Percentiles rank a stretch among this genome's conserved stretches.
These are phyloP conservation scores for Aspergillus fumigatiaffinis DNA, from an alignment of 2,329 filamentous ascomycete species.

Conservation along the genomic window DNA sequence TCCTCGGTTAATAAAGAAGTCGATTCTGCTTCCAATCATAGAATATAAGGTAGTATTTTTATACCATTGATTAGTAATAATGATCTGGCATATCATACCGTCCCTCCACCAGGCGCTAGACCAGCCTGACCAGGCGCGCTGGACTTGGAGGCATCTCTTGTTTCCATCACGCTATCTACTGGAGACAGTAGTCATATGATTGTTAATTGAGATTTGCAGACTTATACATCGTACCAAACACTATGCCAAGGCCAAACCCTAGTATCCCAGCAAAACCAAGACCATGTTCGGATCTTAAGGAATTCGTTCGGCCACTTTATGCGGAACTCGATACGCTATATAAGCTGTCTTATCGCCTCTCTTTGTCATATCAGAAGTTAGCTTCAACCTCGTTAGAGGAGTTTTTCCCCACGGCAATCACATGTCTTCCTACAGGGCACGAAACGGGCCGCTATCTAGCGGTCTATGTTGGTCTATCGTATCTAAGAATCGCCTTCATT, in stretches of 20 bases:
- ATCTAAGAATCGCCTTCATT: slow-evolving; percentile 51
- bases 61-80: too few relatives aligned
- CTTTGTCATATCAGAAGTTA: slow-evolving; percentile 32
- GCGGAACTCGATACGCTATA: slow-evolving; percentile 31
- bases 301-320: slow-evolving; percentile 27
- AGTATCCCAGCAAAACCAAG: background rate
- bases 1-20: too few relatives aligned
- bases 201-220: background rate
- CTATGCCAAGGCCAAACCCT: background rate
- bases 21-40: too few relatives aligned
- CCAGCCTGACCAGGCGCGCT: too few relatives aligned
- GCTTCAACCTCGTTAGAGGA: slow-evolving; percentile 37
- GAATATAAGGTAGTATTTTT: too few relatives aligned
- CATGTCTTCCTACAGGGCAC: slow-evolving; percentile 42
- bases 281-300: slow-evolving; percentile 12
- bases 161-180: background rate
- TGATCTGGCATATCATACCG: too few relatives aligned
- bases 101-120: too few relatives aligned
- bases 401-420: slow-evolving; percentile 42
- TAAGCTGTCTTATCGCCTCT: slow-evolving; percentile 34
- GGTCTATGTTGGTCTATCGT: slow-evolving; percentile 51
- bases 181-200: background rate
- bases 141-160: too few relatives aligned
- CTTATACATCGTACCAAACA: background rate
- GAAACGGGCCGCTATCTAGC: slow-evolving; percentile 52